These are phyloP conservation scores for Berberis vulgaris DNA, from an alignment of 164 flowering plant species.

Conservation along the genomic window DNA sequence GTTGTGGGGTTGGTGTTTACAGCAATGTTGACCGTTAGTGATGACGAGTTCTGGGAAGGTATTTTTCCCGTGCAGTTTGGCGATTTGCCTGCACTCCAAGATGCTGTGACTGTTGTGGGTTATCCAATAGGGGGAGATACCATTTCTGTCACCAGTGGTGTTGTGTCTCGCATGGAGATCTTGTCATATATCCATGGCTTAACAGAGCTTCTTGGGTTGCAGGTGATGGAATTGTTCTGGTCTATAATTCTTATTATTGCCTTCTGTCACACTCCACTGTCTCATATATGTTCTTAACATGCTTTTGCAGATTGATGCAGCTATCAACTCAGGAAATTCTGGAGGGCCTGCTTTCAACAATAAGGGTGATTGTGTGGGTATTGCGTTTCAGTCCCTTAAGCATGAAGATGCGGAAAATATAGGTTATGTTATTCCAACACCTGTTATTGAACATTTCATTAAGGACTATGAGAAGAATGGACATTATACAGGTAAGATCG, in stretches of 20 bases:
- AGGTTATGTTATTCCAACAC: slow-evolving; percentile 98
- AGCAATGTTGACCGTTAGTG: slow-evolving; percentile 89
- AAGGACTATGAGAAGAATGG: slow-evolving; percentile 88
- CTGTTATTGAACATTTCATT: slow-evolving; percentile 91
- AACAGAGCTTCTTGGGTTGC: slow-evolving; percentile 92
- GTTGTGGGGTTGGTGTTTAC: slow-evolving; percentile 5
- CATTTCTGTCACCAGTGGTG: slow-evolving; percentile 98
- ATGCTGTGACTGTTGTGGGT: slow-evolving; percentile 98
- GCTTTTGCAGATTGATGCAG: slow-evolving; percentile 85
- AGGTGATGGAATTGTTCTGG: slow-evolving; percentile 34
- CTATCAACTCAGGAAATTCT: slow-evolving; percentile 97
- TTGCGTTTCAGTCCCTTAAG: slow-evolving; percentile 98
- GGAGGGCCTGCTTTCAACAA: slow-evolving; percentile 98
- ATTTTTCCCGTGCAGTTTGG: slow-evolving; percentile 89
- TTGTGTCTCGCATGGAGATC: slow-evolving; percentile 97
- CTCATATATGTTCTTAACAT: slow-evolving; percentile 5
- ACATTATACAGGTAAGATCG: slow-evolving; percentile 67
- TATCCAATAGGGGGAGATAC: slow-evolving; percentile 99
- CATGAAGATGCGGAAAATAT: slow-evolving; percentile 96
- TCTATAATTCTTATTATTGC: slow-evolving; percentile 1
- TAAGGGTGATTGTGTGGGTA: slow-evolving; percentile 90
- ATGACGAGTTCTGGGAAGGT: slow-evolving; percentile 96
- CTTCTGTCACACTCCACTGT: not conserved
- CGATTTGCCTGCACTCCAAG: slow-evolving; percentile 84
- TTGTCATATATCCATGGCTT: slow-evolving; percentile 95